Evolutionary conservation across 2,329 filamentous ascomycete genomes (phyloP).

Genomic region (Trichoderma sp.): DNA sequence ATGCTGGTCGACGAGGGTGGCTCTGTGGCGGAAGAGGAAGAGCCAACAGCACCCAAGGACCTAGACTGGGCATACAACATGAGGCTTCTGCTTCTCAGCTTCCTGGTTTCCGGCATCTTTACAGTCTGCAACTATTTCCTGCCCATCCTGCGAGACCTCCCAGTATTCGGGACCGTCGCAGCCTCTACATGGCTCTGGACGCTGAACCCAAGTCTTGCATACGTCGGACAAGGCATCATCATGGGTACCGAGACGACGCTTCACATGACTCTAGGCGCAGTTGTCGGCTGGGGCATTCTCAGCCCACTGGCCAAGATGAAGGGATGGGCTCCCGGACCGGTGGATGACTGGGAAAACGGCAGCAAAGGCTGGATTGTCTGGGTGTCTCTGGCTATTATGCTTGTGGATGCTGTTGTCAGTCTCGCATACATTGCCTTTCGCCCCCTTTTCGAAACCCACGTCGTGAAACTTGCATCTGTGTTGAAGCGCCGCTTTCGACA

Average conservation of each 20-base stretch:
- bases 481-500: slow-evolving; percentile 30
- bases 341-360: slow-evolving; percentile 85
- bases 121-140: slow-evolving; percentile 90
- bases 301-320: slow-evolving; percentile 83
- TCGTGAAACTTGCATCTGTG: slow-evolving; percentile 4
- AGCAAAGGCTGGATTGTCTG: slow-evolving; percentile 99
- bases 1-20: slow-evolving; percentile 34
- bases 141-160: slow-evolving; percentile 80
- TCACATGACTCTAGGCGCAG: slow-evolving; percentile 89
- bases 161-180: slow-evolving; percentile 75
- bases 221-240: slow-evolving; percentile 95
- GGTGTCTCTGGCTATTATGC: slow-evolving; percentile 94
- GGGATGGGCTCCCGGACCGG: slow-evolving; percentile 87
- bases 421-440: slow-evolving; percentile 75
- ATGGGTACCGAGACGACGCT: slow-evolving; percentile 96
- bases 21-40: slow-evolving; percentile 31
- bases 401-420: slow-evolving; percentile 88
- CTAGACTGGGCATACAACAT: slow-evolving; percentile 51
- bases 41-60: slow-evolving; percentile 42
- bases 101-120: slow-evolving; percentile 62
- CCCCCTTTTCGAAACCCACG: slow-evolving; percentile 49
- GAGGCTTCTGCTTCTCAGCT: slow-evolving; percentile 58
- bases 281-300: slow-evolving; percentile 87
- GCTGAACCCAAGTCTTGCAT: slow-evolving; percentile 93
- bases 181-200: slow-evolving; percentile 90